Base-by-base conservation (phyloP, 257 asterid species). In the Prunella vulgaris region DNA sequence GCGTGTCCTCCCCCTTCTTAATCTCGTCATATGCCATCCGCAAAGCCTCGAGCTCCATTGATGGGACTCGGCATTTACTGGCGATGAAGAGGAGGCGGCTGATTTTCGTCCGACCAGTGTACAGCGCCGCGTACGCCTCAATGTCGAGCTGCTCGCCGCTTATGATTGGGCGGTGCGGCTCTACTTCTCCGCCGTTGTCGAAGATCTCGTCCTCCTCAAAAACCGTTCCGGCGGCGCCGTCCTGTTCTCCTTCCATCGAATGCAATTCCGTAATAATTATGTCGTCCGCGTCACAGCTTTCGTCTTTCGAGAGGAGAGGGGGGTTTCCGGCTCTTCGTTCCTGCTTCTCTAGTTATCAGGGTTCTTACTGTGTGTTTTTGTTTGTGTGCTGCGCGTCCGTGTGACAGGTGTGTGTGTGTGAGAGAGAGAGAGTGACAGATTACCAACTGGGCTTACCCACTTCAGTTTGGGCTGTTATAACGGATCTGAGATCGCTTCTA, bases 11-110 rank as follows among this genome's bases (percentile, higher is more conserved):
- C 12, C 96, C 95, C 77, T 86, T 87, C 80, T 87, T 92, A 64
- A 87, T 76, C 87, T 87, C 98, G 49, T 87, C 96, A 60, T 86
- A 92, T 1, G 98, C 96, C 88, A 92, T 89, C 49, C 96, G 66
- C 76, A 92, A 49, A 14, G 96, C 96, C 65, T 92, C 96, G 65
- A 86, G 65, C 76, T 84, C 85, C 98, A 83, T 89, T 64, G 88
- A 42, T 17, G 57, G 30, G 64, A 77, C 80, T 20, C 79, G 86
- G 60, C 96, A 87, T 49, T 64, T 81, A 1, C 83, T 92, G 1
- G 92, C 84, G 40, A 92, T 87, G 68, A 92, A 89, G 0, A 84
- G 70, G 5, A 92, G 88, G 71, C 98, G 85, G 75, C 53, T 76
- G 75, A 87, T 83, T 80, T 87, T 92, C 71, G 96, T 92, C 4